These are phyloP conservation scores for Erodium chrysanthum DNA, from an alignment of 441 rosid species.

Conservation along the genomic window DNA sequence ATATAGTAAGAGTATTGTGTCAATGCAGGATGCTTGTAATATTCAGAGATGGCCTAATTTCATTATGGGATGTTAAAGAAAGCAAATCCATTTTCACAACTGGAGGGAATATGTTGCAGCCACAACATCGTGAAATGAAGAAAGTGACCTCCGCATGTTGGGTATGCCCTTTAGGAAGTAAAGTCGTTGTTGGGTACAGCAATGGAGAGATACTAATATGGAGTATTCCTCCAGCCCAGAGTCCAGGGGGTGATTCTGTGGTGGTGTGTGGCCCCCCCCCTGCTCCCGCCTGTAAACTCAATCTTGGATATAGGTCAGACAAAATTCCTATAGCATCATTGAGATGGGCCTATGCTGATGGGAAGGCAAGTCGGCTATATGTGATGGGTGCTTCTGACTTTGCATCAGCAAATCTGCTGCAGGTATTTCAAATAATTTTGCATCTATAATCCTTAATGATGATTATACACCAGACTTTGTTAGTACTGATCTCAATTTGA, in stretches of 20 bases:
- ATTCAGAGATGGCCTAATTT: conserved; percentile 55
- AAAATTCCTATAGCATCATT: conserved; percentile 56
- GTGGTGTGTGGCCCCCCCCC: conserved; percentile 33
- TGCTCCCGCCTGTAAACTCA: conserved; percentile 54
- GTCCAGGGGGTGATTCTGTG: conserved; percentile 23
- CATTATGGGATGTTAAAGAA: conserved; percentile 67
- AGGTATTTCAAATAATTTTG: no score
- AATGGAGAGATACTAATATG: conserved; percentile 70
- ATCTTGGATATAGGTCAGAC: conserved; percentile 70
- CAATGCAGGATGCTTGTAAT: conserved; percentile 59
- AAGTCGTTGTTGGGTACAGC: conserved; percentile 66
- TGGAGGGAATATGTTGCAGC: conserved; percentile 46
- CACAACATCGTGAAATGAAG: conserved; percentile 50
- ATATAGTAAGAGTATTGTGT: background rate
- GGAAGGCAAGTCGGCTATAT: conserved; percentile 68
- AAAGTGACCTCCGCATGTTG: conserved; percentile 76
- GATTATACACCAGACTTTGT: background rate
- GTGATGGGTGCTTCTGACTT: conserved; percentile 46
- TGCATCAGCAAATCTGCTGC: conserved; percentile 47
- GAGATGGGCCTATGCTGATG: conserved; percentile 63
- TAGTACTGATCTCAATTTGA: background rate
- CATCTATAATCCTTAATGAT: no score
- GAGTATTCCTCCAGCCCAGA: conserved; percentile 38
- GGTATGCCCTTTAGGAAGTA: conserved; percentile 79
- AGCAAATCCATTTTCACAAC: conserved; percentile 48